A percentile compares a stretch with the other conserved stretches of the same genome.
These are phyloP conservation scores for Boletus bicolor DNA, from an alignment of 768 basidiomycete species.

Conservation along the genomic window DNA sequence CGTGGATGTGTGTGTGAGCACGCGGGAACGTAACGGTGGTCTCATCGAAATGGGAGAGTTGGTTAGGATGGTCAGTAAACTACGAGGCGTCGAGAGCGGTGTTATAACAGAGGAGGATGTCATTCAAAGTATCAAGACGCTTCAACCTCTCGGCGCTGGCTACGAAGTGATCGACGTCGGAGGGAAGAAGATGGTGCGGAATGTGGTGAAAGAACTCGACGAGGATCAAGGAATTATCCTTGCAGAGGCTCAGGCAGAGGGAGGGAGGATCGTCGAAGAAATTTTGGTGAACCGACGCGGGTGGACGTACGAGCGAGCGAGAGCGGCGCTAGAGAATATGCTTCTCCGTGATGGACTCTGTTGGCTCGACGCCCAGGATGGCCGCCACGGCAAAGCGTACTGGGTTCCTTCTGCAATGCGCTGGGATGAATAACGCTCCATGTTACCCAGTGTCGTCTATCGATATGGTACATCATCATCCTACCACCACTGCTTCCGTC, in stretches of 20 bases:
- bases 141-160: constrained; percentile 87
- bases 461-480: neutral
- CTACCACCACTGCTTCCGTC: neutral
- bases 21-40: constrained; percentile 87
- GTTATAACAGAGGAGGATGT: constrained; percentile 85
- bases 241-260: constrained; percentile 63
- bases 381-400: constrained; percentile 60
- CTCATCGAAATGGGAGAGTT: constrained; percentile 88
- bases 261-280: constrained; percentile 68
- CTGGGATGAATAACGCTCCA: constrained; percentile 58
- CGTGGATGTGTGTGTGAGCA: constrained; percentile 87
- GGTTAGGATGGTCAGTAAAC: constrained; percentile 68
- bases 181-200: constrained; percentile 76
- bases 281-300: constrained; percentile 56
- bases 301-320: constrained; percentile 79
- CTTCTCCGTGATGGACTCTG: constrained; percentile 86
- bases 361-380: constrained; percentile 93
- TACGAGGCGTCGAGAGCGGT: constrained; percentile 68
- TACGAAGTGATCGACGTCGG: constrained; percentile 80
- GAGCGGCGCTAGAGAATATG: constrained; percentile 84
- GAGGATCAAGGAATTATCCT: constrained; percentile 84
- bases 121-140: constrained; percentile 75
- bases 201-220: constrained; percentile 87
- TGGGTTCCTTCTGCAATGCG: constrained; percentile 89
- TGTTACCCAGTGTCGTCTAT: neutral